Evolutionary conservation across 192 early-diverging fungal genomes (phyloP).

Genomic region (Coemansia guatemalensis): DNA sequence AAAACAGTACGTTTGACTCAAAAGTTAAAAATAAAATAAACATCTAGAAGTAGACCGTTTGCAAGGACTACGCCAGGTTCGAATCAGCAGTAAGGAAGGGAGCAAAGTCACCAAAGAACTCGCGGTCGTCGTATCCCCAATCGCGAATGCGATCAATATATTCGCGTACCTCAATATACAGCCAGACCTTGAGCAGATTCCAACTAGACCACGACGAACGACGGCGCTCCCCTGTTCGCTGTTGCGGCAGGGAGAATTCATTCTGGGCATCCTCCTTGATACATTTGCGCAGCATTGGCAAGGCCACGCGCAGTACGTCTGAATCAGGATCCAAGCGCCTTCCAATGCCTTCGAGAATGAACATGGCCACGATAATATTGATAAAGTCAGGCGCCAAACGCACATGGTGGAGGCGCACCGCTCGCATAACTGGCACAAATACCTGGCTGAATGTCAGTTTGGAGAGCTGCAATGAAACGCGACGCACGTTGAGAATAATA

Average conservation of each 20-base stretch:
- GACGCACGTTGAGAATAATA: constrained; percentile 69
- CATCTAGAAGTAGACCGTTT: background rate
- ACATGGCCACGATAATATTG: constrained; percentile 87
- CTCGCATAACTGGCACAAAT: constrained; percentile 74
- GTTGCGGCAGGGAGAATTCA: constrained; percentile 26
- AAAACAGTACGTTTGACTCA: constrained; percentile 1
- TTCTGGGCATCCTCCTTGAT: constrained; percentile 34
- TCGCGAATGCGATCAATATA: constrained; percentile 36
- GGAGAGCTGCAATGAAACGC: constrained; percentile 71
- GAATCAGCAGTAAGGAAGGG: constrained; percentile 48
- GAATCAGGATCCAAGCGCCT: constrained; percentile 84
- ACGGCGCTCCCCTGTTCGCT: background rate
- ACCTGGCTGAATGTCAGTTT: constrained; percentile 81
- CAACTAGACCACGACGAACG: constrained; percentile 16
- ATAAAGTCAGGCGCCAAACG: constrained; percentile 94
- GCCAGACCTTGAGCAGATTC: constrained; percentile 46
- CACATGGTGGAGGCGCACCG: constrained; percentile 91
- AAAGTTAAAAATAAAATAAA: background rate
- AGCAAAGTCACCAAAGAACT: constrained; percentile 48
- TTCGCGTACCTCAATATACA: constrained; percentile 49
- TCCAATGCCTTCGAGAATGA: constrained; percentile 95
- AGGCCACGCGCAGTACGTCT: constrained; percentile 81
- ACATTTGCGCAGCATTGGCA: constrained; percentile 69
- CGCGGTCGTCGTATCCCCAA: constrained; percentile 48
- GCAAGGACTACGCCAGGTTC: constrained; percentile 16